Evolutionary conservation across 2,329 filamentous ascomycete species (phyloP), one percentile per base, ranked within the genome.

Genomic region (Fusarium mexicanum): DNA sequence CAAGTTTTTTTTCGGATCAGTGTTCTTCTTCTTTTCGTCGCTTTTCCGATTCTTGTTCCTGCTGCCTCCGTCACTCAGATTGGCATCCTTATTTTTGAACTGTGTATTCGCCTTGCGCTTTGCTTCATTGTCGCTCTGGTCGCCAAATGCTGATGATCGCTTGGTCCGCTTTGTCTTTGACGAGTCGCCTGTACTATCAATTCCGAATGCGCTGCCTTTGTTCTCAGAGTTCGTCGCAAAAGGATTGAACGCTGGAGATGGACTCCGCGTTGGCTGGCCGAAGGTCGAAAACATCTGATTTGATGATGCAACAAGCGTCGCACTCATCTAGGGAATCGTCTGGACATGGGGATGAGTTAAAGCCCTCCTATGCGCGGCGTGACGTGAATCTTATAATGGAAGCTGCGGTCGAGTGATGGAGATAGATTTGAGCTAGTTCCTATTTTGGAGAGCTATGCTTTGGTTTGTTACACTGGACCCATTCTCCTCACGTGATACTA

Each of bases 261-360:
- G 76, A 74, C 77, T 79, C 73, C 79, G 76, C 80, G 81, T 80
- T 76, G 81, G 77, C 75, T 81, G 80, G 73, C 79, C 78, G 67
- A 83, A 80, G 62, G 80, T 73, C 67, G 82, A 81, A 79, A 82
- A 81, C 83, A 84, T 84, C 77, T 80, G 78, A 77, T 73, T 79
- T 76, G 82, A 83, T 80, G 82, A 82, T 82, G 83, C 83, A 83
- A 83, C 82, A 68, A 70, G 71, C 75, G 82, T 83, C 81, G 82
- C 83, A 81, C 77, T 80, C 82, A 83, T 79, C 81, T 76, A 75
- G 65, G 69, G 63, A 72, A 69, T 78, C 71, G 78, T 78, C 78
- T 78, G 77, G 73, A 77, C 82, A 84, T 84, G 77, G 71, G 76
- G 72, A 71, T 72, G 38, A 70, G 47, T 71, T 61, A 40, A 50